A percentile compares a stretch with the other conserved stretches of the same genome.
Evolutionary conservation across 2,329 filamentous ascomycete species (phyloP).

Genomic region (Aspergillus tubingensis): DNA sequence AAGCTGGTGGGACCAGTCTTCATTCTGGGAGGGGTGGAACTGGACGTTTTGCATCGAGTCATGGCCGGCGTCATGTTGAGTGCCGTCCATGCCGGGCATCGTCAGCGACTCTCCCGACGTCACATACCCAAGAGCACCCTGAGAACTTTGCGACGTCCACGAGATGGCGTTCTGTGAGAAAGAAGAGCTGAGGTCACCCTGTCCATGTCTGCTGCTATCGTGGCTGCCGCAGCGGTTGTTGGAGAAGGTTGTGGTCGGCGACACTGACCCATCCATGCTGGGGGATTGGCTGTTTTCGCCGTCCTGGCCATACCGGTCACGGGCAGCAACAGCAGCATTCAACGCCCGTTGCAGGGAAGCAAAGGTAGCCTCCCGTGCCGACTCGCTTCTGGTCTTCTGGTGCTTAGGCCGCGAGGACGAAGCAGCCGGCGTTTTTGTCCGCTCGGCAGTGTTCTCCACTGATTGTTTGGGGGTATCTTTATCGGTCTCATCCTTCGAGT

Average conservation of each 20-base stretch:
- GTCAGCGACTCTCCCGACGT: slow-evolving; percentile 26
- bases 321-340: slow-evolving; percentile 44
- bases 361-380: slow-evolving; percentile 45
- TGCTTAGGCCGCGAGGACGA: slow-evolving; percentile 34
- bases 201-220: slow-evolving; percentile 7
- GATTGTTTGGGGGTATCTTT: slow-evolving; percentile 32
- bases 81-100: slow-evolving; percentile 21
- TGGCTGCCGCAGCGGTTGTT: slow-evolving; percentile 17
- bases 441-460: slow-evolving; percentile 23
- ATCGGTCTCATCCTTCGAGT: slow-evolving; percentile 26
- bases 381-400: slow-evolving; percentile 41
- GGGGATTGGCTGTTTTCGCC: slow-evolving; percentile 22
- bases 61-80: slow-evolving; percentile 12
- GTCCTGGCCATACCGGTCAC: slow-evolving; percentile 32
- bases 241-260: slow-evolving; percentile 29
- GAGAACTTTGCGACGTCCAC: slow-evolving; percentile 32
- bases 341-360: slow-evolving; percentile 49
- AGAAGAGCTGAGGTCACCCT: slow-evolving; percentile 25
- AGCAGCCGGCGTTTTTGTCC: slow-evolving; percentile 22
- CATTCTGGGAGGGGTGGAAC: slow-evolving; percentile 18
- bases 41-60: slow-evolving; percentile 12
- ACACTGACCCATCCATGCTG: slow-evolving; percentile 33
- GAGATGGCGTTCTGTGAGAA: slow-evolving; percentile 32
- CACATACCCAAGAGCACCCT: slow-evolving; percentile 28
- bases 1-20: slow-evolving; percentile 31